Evolutionary conservation across 2,329 filamentous ascomycete species (phyloP), one percentile per base, ranked within the genome.

Genomic region (Pseudopyrenochaeta lycopersici): DNA sequence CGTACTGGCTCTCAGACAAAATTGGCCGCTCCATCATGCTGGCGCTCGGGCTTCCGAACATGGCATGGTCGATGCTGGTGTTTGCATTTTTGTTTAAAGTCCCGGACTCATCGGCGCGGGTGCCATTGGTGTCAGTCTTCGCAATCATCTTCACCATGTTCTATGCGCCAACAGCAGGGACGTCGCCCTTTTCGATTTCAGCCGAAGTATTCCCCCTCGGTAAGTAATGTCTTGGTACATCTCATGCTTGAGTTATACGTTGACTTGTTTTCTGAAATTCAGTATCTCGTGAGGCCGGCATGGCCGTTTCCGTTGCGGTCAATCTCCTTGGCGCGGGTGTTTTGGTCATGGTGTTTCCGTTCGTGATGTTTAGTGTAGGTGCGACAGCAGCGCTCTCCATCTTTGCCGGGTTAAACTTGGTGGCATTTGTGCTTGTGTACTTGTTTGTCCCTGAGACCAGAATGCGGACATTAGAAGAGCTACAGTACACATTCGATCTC

Each of bases 301-400:
- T 66, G 60, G 69, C 67, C 23, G 75, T 74, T 39, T 73, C 74
- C 1, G 74, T 78, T 2, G 73, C 74, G 1, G 73, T 76, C 3
- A 73, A 73, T 23, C 70, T 77, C 15, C 64, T 73, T 32, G 78
- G 72, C 58, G 75, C 75, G 7, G 70, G 75, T 2, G 56, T 76
- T 7, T 60, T 78, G 23, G 72, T 68, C 1, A 59, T 78, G 11
- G 73, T 73, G 2, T 77, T 76, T 47, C 74, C 74, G 2, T 60
- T 32, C 39, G 18, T 17, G 44, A 30, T 1, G 3, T 18, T 31
- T 17, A n/a, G 27, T 14, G 11, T n/a, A 14, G 23, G 63, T 2
- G 48, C 46, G 6, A 71, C 70, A 3, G 76, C 73, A 0, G 66
- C 73, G 3, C 72, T 78, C 36, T 62, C 58, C 2, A 71, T 78